Conservation (phyloP, 129 eudicot species). For the Lactuca sativa region DNA sequence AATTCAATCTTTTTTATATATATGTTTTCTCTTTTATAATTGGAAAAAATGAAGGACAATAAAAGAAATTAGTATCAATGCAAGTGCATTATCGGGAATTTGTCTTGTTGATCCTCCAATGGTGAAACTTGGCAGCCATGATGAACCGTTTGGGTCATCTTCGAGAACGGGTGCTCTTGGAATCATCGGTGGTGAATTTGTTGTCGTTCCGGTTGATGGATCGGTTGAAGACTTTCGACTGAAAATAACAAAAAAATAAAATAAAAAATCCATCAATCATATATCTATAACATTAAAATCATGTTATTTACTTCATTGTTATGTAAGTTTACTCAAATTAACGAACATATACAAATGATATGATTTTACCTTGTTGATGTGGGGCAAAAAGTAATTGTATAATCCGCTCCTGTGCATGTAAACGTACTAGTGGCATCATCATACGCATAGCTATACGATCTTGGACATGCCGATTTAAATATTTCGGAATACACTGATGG, state of each 20-base stretch:
- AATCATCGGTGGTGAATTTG: conserved; percentile 25
- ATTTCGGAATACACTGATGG: conserved; percentile 66
- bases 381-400: conserved; percentile 71
- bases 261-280: background rate
- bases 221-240: conserved; percentile 63
- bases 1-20: background rate
- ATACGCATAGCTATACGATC: conserved; percentile 75
- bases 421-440: conserved; percentile 85
- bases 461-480: conserved; percentile 76
- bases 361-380: conserved; percentile 54
- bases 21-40: background rate
- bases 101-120: conserved; percentile 47
- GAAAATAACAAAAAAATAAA: background rate
- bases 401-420: conserved; percentile 73
- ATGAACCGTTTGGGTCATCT: conserved; percentile 30
- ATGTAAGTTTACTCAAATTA: background rate
- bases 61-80: conserved; percentile 20
- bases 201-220: conserved; percentile 27
- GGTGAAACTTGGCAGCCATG: conserved; percentile 66
- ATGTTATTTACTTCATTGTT: background rate
- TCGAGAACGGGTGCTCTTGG: conserved; percentile 25
- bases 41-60: conserved; percentile 5
- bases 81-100: conserved; percentile 27
- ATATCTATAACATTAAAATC: background rate
- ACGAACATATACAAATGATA: background rate